Evolutionary conservation across 331 rosid genomes (phyloP), one percentile per base, ranked within the genome.

Genomic region (Spiraea crenata): DNA sequence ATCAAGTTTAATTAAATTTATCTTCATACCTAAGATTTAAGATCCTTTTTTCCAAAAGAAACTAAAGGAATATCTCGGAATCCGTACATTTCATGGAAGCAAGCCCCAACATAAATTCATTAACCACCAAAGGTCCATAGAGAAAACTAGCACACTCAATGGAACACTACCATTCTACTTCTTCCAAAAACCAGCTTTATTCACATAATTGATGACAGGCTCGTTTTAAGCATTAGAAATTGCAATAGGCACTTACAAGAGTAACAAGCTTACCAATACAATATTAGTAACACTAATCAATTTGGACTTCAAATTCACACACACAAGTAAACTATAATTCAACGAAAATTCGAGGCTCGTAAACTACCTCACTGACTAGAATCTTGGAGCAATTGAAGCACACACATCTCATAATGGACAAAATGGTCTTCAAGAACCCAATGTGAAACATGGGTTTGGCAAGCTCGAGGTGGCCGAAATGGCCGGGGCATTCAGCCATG

Each of bases 401-500:
- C 62, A 95, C 99, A 10, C 89, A 87, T 1, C 97, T 96, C 97
- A 95, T 87, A 42, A 95, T 86, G 7, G 79, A 62, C 14, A 91
- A 82, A 7, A 95, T 96, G 2, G 96, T 91, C 85, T 91, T 95
- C 84, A 95, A 46, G 67, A 95, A 95, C 15, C 99, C 99, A 13
- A 95, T 89, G 64, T 95, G 99, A 50, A 95, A 95, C 99, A 95
- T 95, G 1, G 99, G 99, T 45, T 95, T 95, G 0, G 99, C 99
- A 10, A 95, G 96, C 89, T 95, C 99, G 61, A 95, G 88, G 73
- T 95, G 92, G 25, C 99, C 99, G 69, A 91, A 95, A 47, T 95
- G 99, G 3, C 99, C 99, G 0, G 99, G 99, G 7, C 99, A 95
- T 85, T 95, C 98, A 0, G 98, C 98, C 98, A 92, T 92, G 38